Conservation (phyloP, 148 eudicot species). For the Diospyros lotus region DNA sequence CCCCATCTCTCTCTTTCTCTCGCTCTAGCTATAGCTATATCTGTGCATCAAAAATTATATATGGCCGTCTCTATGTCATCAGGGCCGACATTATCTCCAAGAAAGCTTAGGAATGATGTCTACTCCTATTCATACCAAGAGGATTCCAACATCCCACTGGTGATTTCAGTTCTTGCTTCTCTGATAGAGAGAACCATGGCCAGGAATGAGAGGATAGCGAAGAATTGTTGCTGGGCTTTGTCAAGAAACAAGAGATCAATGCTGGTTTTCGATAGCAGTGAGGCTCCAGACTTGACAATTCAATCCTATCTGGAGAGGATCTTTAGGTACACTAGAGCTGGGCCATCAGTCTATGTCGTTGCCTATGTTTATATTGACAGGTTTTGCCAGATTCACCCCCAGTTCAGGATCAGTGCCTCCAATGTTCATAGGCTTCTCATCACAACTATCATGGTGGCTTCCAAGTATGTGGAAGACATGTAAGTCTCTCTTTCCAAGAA, state of each 20-base stretch:
- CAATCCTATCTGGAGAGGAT: constrained; percentile 83
- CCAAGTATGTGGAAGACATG: constrained; percentile 92
- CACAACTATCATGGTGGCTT: constrained; percentile 90
- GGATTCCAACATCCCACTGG: constrained; percentile 61
- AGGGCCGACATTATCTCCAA: constrained; percentile 51
- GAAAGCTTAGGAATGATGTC: constrained; percentile 67
- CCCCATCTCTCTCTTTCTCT: not conserved
- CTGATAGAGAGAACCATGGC: constrained; percentile 72
- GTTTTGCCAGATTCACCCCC: constrained; percentile 59
- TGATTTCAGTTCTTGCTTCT: constrained; percentile 84
- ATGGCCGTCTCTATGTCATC: constrained; percentile 20
- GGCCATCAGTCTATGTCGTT: constrained; percentile 83
- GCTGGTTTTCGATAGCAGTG: constrained; percentile 57
- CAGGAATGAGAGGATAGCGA: constrained; percentile 59
- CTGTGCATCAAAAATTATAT: not conserved
- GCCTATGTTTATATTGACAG: constrained; percentile 93
- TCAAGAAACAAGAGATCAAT: constrained; percentile 25
- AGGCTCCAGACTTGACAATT: constrained; percentile 85
- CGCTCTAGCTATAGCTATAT: constrained; percentile 6
- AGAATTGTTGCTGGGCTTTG: constrained; percentile 32
- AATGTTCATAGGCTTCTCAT: constrained; percentile 94
- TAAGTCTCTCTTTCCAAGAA: constrained; percentile 27
- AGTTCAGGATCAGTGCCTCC: constrained; percentile 55
- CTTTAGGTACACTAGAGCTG: constrained; percentile 76
- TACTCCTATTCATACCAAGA: constrained; percentile 59